Evolutionary conservation across 2,329 filamentous ascomycete genomes (phyloP), one percentile per base, ranked within the genome.

Genomic region (Leptodontidium sp.): DNA sequence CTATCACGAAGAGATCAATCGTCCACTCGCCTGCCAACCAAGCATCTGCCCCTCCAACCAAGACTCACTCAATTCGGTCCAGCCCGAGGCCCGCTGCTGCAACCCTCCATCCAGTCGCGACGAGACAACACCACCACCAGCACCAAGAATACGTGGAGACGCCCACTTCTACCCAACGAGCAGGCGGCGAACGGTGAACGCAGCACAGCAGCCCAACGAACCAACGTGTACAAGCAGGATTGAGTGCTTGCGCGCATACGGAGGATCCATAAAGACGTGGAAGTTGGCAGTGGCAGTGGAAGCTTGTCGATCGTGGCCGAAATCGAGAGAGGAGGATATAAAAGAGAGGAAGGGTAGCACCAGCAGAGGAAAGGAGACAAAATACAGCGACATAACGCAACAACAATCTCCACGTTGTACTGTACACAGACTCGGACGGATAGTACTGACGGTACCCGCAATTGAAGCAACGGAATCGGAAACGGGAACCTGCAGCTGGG

Each of bases 141-240:
- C 50, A 35, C 32, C 32, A 35, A 35, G 21, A 21, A 21, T 35
- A 53, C 50, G 50, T 53, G 50, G 50, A 53, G 50, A 29, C 17
- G 50, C 12, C 50, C 50, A 53, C 50, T 32, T 32, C 21, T 8
- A 17, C 29, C 17, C 53, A 32, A 32, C 53, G 17, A 57, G n/a
- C 29, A 1, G 26, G 35, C 29, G 29, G 21, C 21, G 21, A 38
- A 40, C 29, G 29, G 53, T 21, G 53, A 57, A 38, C 53, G n/a
- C 35, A 53, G 53, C 35, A 57, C 53, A 57, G 32, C 53, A 57
- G 53, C 53, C 26, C 32, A 40, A 57, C 53, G 32, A 57, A 40
- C 8, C 53, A 14, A 57, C 53, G 53, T 57, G 53, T 21, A 57
- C 53, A 57, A 57, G 35, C 32, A 38, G 53, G 29, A 57, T 57